Conservation (phyloP, 306 rosid species). For the Ormosia semicastrata region DNA sequence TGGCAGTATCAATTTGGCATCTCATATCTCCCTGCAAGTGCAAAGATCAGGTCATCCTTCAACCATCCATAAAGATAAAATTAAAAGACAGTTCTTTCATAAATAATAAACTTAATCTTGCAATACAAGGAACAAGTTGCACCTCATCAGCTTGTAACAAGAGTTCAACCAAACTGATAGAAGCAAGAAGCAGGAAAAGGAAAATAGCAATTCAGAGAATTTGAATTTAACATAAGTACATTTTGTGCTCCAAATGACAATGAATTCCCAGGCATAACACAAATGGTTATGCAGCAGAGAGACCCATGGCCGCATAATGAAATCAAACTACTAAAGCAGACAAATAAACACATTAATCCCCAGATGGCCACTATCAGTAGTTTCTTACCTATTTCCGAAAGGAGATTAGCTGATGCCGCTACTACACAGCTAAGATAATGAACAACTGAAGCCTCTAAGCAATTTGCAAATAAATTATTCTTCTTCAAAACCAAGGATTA, state of each 20-base stretch:
- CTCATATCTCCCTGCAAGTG: background rate
- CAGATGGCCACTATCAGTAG: slow-evolving; percentile 18
- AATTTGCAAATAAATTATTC: no score
- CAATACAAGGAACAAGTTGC: background rate
- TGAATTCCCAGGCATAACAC: slow-evolving; percentile 23
- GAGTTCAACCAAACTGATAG: background rate
- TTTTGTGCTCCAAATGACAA: slow-evolving; percentile 17
- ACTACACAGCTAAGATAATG: slow-evolving; percentile 13
- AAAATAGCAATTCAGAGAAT: slow-evolving; percentile 17
- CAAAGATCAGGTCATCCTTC: background rate
- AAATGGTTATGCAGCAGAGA: slow-evolving; percentile 14
- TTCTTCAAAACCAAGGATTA: no score
- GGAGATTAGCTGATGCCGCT: slow-evolving; percentile 12
- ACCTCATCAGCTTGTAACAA: background rate
- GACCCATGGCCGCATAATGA: slow-evolving; percentile 12
- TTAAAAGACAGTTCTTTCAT: background rate
- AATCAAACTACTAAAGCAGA: slow-evolving; percentile 16
- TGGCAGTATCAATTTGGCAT: background rate
- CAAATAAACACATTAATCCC: slow-evolving; percentile 11
- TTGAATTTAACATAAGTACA: slow-evolving; percentile 16
- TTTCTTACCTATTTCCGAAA: slow-evolving; percentile 29
- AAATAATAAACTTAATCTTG: slow-evolving; percentile 3
- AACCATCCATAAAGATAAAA: background rate
- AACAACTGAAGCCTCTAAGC: slow-evolving; percentile 42
- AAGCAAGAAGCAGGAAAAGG: slow-evolving; percentile 11